Base-by-base conservation (phyloP, 768 basidiomycete species). In the Boletus patriciae region DNA sequence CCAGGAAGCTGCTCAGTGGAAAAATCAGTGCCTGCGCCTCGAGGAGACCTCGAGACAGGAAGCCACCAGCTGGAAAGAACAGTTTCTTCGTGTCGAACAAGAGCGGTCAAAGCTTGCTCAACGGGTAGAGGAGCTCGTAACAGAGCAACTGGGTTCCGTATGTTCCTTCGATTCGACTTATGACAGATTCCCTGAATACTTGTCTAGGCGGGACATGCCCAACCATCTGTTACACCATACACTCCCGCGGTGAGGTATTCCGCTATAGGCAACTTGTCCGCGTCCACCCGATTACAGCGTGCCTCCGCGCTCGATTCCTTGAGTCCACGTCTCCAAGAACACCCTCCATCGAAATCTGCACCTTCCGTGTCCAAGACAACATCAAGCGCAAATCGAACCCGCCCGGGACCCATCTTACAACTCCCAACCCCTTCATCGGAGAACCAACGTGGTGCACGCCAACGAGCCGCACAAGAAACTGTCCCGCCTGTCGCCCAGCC, bases 1-100 rank as follows among this genome's bases (percentile, higher is more conserved):
- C 25, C 78, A 85, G 47, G 88, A 92, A 66, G 76, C 82, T 0
- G 74, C 71, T 0, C 87, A 90, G 51, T 89, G 87, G 87, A 89
- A 88, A 69, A 83, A 85, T 48, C 89, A 90, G 62, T 76, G 78
- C 47, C 65, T 74, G 21, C 77, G 79, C 29, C 68, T 78, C 29
- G 78, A 80, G 50, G 80, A 81, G 51, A 70, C 77, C 1, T 76
- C 78, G 11, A 72, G 77, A 46, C 73, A 72, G 31, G 78, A 80
- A 57, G 81, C 87, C 0, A 76, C 77, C 51, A 86, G 86, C 62
- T 91, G 89, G 89, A 90, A 90, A 68, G 88, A 88, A 21, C 87
- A 89, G 62, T 90, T 88, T 68, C 74, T 85, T 37, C 83, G 87
- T 16, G 86, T 88, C 44, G 88, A 91, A 58, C 78, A 85, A 53